Evolutionary conservation across 2,329 filamentous ascomycete genomes (phyloP), one percentile per base, ranked within the genome.

Genomic region (Aspergillus caelatus): DNA sequence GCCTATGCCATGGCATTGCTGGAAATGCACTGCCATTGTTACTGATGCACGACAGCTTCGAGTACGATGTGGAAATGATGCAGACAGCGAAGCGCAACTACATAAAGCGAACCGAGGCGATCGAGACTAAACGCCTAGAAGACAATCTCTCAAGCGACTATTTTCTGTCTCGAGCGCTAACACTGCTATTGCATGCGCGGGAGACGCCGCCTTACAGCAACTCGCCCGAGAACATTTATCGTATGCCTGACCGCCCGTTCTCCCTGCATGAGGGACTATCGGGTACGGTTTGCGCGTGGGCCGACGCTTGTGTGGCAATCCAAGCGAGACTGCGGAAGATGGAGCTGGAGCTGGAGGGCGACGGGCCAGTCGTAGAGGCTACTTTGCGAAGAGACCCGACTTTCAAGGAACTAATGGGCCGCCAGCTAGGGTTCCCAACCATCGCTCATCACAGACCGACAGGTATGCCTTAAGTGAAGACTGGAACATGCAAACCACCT

Each of bases 1-100:
- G 78, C 28, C 46, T 81, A 6, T 81, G 79, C 56, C 79, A 81
- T 57, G 79, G 79, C 0, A 74, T 80, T 36, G 67, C 78, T 2
- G 79, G 79, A 12, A 81, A 81, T 62, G 77, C 75, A 34, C 80
- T 77, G 77, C 70, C 79, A 12, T 66, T 78, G 58, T 66, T 81
- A 0, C 62, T 76, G 26, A 66, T 80, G 7, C 74, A 80, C 61
- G 71, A 79, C 57, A 63, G 63, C n/a, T 77, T 75, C 43, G 75
- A 79, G 41, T 77, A 79, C 52, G 68, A 73, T 14, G 52, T 65
- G 0, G 63, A 69, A 4, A 61, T 56, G 10, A 67, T 73, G 9
- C 57, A 70, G 2, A 64, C 60, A 10, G 71, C 73, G 9, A 72
- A 67, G 54, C 53, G 55, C n/a, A 64, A 63, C 9, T 76, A 72